Percentiles rank a stretch among this genome's conserved stretches.
Evolutionary conservation across 176 grass and related monocot species (phyloP).

Genomic region (Pontederia paniculata): DNA sequence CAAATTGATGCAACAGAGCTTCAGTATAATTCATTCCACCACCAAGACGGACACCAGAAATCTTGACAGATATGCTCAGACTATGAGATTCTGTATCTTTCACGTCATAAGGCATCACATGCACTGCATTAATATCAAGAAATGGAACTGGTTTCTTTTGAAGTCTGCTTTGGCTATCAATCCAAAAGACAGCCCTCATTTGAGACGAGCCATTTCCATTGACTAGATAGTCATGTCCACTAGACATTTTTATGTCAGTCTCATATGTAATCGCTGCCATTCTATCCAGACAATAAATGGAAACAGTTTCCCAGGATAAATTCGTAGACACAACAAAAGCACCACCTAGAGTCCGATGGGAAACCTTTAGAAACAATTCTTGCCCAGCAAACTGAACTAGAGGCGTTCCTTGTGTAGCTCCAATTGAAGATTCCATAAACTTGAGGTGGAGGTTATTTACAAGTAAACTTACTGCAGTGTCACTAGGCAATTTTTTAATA

Average conservation of each 20-base stretch:
- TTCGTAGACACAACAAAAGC: constrained; percentile 92
- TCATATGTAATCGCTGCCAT: constrained; percentile 27
- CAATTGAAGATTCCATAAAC: constrained; percentile 67
- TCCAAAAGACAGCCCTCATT: constrained; percentile 96
- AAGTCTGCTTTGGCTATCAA: constrained; percentile 58
- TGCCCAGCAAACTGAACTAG: constrained; percentile 82
- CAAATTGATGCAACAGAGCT: constrained; percentile 76
- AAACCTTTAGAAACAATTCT: constrained; percentile 83
- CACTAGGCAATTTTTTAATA: constrained; percentile 80
- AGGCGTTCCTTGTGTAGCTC: constrained; percentile 31
- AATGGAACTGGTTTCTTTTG: constrained; percentile 48
- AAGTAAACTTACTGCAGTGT: constrained; percentile 80
- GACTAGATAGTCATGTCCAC: constrained; percentile 22
- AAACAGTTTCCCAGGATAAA: constrained; percentile 66
- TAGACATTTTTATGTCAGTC: constrained; percentile 25
- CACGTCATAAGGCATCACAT: constrained; percentile 87
- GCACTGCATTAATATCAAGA: constrained; percentile 71
- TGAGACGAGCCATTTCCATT: constrained; percentile 46
- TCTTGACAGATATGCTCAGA: constrained; percentile 67
- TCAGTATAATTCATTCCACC: constrained; percentile 92
- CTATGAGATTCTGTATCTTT: constrained; percentile 92
- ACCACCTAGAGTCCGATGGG: constrained; percentile 93
- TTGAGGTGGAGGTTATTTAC: constrained; percentile 68
- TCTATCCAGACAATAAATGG: constrained; percentile 87
- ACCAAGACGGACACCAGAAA: constrained; percentile 82